phyloP scores from a whole-genome alignment of 306 rosid genomes.

The Hippophae tibetana region DNA sequence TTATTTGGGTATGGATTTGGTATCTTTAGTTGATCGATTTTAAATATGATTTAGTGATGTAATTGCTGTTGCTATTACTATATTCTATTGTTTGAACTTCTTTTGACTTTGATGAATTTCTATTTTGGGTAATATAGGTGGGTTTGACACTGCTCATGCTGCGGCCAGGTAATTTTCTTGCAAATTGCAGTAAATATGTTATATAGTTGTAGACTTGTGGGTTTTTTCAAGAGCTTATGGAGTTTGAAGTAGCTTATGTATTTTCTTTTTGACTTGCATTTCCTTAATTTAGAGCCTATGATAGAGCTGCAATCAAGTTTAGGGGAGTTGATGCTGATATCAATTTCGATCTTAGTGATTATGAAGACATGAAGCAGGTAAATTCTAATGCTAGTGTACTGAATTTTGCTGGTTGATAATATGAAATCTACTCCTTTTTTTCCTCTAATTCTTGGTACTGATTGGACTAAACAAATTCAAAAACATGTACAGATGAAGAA shows the following conservation, averaged over 20 bases:
- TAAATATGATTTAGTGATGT: constrained; percentile 9
- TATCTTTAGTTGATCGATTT: constrained; percentile 11
- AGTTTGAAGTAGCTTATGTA: background rate
- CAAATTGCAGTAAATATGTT: no score
- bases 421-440: no score
- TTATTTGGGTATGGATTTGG: constrained; percentile 59
- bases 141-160: no score
- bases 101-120: constrained; percentile 4
- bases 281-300: constrained; percentile 58
- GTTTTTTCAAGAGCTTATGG: constrained; percentile 21
- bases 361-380: constrained; percentile 85
- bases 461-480: no score
- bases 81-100: constrained; percentile 29
- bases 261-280: constrained; percentile 13
- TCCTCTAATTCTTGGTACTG: no score
- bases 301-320: constrained; percentile 87
- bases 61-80: constrained; percentile 4
- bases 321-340: constrained; percentile 92
- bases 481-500: no score
- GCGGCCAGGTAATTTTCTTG: background rate
- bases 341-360: constrained; percentile 70
- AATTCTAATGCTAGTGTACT: background rate
- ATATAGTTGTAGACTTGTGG: constrained; percentile 36
- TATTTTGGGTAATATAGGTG: constrained; percentile 10
- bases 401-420: no score